Conservation (phyloP, 1,284 basidiomycete species). For the Tremellales sp. region DNA sequence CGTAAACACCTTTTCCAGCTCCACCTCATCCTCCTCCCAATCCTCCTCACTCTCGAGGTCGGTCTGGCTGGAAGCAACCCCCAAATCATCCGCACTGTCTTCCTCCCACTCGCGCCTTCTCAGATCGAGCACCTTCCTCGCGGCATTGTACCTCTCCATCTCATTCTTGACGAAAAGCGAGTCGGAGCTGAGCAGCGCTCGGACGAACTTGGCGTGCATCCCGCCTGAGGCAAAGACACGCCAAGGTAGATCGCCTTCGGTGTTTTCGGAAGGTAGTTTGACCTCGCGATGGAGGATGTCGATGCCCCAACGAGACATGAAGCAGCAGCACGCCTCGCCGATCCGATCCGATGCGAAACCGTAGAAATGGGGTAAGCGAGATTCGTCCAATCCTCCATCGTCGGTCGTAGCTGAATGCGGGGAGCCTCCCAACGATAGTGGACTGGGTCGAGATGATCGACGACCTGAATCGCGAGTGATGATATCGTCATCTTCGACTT, state of each 20-base stretch:
- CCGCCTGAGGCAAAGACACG: slow-evolving; percentile 65
- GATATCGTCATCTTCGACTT: slow-evolving; percentile 4
- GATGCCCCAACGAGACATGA: slow-evolving; percentile 78
- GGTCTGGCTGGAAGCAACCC: slow-evolving; percentile 5
- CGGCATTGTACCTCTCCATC: slow-evolving; percentile 73
- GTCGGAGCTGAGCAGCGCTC: slow-evolving; percentile 71
- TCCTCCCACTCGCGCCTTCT: slow-evolving; percentile 52
- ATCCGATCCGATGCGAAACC: slow-evolving; percentile 82
- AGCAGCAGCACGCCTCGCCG: slow-evolving; percentile 81
- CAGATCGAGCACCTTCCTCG: slow-evolving; percentile 69
- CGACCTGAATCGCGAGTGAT: neutral
- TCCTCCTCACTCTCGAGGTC: slow-evolving; percentile 23
- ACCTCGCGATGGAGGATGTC: slow-evolving; percentile 72
- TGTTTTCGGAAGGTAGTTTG: neutral
- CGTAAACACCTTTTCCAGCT: slow-evolving; percentile 64
- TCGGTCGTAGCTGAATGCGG: neutral
- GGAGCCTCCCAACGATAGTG: neutral
- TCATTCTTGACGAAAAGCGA: slow-evolving; percentile 75
- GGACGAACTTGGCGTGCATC: slow-evolving; percentile 66
- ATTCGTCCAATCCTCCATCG: neutral
- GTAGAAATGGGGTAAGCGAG: slow-evolving; percentile 58
- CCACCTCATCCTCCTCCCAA: slow-evolving; percentile 45
- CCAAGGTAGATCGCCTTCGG: neutral
- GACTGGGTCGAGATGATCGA: neutral
- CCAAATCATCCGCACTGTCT: slow-evolving; percentile 21